Conservation (phyloP, 306 rosid species). For the Lathyrus aphaca region DNA sequence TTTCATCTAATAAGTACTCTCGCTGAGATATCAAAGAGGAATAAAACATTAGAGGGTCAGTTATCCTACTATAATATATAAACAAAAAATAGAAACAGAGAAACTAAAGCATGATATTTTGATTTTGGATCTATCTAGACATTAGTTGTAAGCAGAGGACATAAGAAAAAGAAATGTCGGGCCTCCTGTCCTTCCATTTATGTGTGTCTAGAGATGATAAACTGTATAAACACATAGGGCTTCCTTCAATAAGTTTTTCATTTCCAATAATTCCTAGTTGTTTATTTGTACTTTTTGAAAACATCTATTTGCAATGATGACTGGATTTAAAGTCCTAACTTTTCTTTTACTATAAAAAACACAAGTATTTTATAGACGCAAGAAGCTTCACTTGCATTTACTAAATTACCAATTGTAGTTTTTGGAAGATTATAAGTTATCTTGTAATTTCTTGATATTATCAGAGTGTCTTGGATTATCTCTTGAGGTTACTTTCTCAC, state of each 20-base stretch:
- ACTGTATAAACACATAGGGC: neutral
- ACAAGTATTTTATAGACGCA: neutral
- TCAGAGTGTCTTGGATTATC: neutral
- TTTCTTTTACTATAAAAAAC: neutral
- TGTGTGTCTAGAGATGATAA: neutral
- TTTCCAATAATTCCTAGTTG: neutral
- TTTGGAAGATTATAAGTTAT: neutral
- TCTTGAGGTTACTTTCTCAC: neutral
- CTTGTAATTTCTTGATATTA: neutral
- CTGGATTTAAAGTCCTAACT: neutral
- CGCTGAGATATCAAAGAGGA: constrained; percentile 8
- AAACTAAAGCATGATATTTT: neutral
- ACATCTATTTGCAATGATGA: neutral
- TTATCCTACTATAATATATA: neutral
- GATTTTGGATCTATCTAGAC: neutral
- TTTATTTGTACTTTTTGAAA: neutral
- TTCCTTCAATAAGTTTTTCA: neutral
- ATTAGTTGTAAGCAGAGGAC: neutral
- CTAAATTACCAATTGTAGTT: neutral
- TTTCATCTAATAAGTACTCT: constrained; percentile 11
- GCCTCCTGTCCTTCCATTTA: constrained; percentile 4
- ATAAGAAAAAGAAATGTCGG: neutral
- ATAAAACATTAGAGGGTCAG: constrained; percentile 2
- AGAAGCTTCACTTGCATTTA: constrained; percentile 7
- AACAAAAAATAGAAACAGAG: neutral